Conservation (phyloP, 345 rosid species). For the Camelina sativa region DNA sequence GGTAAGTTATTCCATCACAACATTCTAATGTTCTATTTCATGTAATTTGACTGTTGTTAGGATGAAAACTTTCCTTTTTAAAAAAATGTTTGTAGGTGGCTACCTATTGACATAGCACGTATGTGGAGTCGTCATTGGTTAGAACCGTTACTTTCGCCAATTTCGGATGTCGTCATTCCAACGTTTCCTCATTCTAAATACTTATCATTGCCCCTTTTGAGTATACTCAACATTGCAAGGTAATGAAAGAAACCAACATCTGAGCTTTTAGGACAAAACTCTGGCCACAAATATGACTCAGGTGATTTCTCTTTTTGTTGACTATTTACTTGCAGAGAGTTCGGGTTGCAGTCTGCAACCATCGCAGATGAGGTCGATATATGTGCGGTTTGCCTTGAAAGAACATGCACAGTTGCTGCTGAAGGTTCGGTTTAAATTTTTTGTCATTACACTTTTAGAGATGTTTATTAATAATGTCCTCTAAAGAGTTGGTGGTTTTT, state of each 20-base stretch:
- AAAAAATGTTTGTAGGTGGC: slow-evolving; percentile 61
- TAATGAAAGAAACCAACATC: slow-evolving; percentile 29
- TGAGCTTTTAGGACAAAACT: not conserved
- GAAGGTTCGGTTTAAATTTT: slow-evolving; percentile 63
- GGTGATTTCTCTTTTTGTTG: not conserved
- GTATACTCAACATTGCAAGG: slow-evolving; percentile 95
- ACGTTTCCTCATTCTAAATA: slow-evolving; percentile 78
- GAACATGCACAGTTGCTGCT: slow-evolving; percentile 86
- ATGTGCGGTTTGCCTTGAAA: slow-evolving; percentile 96
- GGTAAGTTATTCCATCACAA: slow-evolving; percentile 55
- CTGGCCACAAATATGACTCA: slow-evolving; percentile 3
- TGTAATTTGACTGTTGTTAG: slow-evolving; percentile 15
- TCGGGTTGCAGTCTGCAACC: slow-evolving; percentile 70
- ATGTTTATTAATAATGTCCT: not conserved
- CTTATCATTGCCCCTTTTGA: slow-evolving; percentile 87
- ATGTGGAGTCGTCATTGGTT: slow-evolving; percentile 99
- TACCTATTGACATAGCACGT: slow-evolving; percentile 94
- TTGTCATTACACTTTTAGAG: not conserved
- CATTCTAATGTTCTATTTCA: not conserved
- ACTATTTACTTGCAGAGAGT: slow-evolving; percentile 59
- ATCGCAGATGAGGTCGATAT: slow-evolving; percentile 75
- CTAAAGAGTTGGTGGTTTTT: not conserved
- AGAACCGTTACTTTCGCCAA: slow-evolving; percentile 78
- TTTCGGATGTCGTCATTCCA: slow-evolving; percentile 69
- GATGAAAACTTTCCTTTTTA: slow-evolving; percentile 16